Evolutionary conservation across 2,329 filamentous ascomycete genomes (phyloP), one percentile per base, ranked within the genome.

Genomic region (Phialophora chinensis): DNA sequence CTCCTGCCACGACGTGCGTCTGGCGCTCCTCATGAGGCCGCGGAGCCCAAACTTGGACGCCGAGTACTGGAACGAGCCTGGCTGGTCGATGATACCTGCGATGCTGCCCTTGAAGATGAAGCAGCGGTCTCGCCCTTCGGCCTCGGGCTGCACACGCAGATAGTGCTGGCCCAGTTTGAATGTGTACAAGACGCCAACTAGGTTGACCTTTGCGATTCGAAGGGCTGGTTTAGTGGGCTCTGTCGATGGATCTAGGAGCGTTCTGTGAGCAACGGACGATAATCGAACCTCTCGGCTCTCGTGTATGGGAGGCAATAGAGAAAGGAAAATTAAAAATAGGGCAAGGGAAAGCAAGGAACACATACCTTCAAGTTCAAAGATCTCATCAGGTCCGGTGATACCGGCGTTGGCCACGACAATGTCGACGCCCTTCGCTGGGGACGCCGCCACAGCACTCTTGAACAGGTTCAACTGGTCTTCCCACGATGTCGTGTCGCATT

Each of bases 381-480:
- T 66, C 35, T 75, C 65, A 25, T 60, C 64, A 53, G 74, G 74
- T 27, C 83, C 82, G 44, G 82, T 79, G 70, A 90, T 29, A 10
- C 53, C 53, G 10, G 53, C 53, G 31, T 55, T 55, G 25, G 29
- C 29, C 11, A 55, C 31, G 25, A 55, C 53, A 11, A 55, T 29
- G 53, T 55, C 53, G n/a, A 55, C 31, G 14, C 25, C 10, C n/a
- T 20, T 20, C 3, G 25, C 31, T 3, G 53, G 53, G 1, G 53
- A 55, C 5, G 8, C 17, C 11, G n/a, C 20, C n/a, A n/a, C 14
- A 11, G 53, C 53, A 4, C n/a, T 33, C 53, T 31, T 31, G 53
- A 55, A 55, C 27, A 55, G 7, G 10, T 27, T n/a, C 12, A 33
- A 12, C 25, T 55, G 53, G n/a, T 55, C 53, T 4, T 17, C 53